A percentile compares a stretch with the other conserved stretches of the same genome.
Evolutionary conservation across 2,329 filamentous ascomycete genomes (phyloP).

Genomic region (Elsinoe perseae): DNA sequence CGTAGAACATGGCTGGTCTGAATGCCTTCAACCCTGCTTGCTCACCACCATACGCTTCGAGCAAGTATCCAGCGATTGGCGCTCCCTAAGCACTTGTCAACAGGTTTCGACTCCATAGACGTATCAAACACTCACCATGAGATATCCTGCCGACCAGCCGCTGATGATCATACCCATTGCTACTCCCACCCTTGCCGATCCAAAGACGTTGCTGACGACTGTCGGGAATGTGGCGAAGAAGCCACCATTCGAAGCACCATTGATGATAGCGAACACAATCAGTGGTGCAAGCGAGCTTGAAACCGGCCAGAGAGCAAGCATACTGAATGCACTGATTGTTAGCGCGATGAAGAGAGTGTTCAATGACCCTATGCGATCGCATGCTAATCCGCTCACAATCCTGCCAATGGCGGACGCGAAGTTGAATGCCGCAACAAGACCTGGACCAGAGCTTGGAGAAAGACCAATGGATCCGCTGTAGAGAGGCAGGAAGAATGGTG

Average conservation of each 20-base stretch:
- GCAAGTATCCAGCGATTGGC: conserved; percentile 54
- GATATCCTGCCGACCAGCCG: conserved; percentile 54
- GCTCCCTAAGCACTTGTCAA: conserved; percentile 33
- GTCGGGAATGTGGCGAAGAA: conserved; percentile 60
- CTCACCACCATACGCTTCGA: conserved; percentile 48
- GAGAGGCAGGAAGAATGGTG: conserved; percentile 54
- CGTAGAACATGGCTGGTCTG: conserved; percentile 55
- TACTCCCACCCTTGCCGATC: conserved; percentile 44
- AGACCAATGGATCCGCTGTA: conserved; percentile 51
- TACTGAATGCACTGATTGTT: conserved; percentile 48
- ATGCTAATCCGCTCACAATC: conserved; percentile 46
- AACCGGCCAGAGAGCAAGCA: conserved; percentile 55
- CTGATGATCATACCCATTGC: conserved; percentile 57
- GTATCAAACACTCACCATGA: conserved; percentile 42
- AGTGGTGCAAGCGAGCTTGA: conserved; percentile 48
- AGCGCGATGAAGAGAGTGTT: conserved; percentile 49
- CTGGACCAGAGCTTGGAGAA: conserved; percentile 46
- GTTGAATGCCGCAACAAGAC: conserved; percentile 54
- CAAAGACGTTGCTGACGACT: conserved; percentile 53
- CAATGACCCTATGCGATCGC: conserved; percentile 48
- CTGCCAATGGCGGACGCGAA: conserved; percentile 53
- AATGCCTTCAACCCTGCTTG: conserved; percentile 46
- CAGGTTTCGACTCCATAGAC: conserved; percentile 20
- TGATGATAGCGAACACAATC: conserved; percentile 51
- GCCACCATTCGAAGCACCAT: conserved; percentile 53